A percentile compares a stretch with the other conserved stretches of the same genome.
Evolutionary conservation across 371 early-diverging fungal genomes (phyloP).

Genomic region (Entomophthora muscae): DNA sequence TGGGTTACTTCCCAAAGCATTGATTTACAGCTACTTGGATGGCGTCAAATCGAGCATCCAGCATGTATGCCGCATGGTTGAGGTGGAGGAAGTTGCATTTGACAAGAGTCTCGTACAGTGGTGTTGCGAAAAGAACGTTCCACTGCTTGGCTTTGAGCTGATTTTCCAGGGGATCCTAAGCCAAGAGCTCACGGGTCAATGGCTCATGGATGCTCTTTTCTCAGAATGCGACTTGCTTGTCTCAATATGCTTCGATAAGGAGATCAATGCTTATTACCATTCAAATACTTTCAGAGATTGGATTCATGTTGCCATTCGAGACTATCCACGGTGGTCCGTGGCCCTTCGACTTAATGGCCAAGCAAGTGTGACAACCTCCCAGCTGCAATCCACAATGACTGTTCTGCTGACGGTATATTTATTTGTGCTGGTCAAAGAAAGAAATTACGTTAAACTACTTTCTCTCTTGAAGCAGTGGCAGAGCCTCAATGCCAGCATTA

Average conservation of each 20-base stretch:
- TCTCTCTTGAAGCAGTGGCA: background rate
- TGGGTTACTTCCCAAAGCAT: background rate
- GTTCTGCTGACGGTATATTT: background rate
- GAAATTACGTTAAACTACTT: background rate
- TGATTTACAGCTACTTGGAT: background rate
- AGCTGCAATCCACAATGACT: background rate
- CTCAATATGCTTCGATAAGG: background rate
- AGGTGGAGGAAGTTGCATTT: background rate
- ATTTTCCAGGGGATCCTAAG: background rate
- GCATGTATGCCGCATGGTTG: background rate
- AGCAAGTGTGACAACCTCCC: background rate
- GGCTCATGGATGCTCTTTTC: conserved; percentile 2
- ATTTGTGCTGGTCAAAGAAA: background rate
- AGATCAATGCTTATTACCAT: background rate
- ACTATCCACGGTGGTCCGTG: background rate
- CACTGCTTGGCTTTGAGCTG: background rate
- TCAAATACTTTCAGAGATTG: background rate
- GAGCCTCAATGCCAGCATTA: background rate
- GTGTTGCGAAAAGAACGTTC: background rate
- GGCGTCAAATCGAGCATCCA: background rate
- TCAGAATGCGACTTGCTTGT: background rate
- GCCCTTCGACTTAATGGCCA: background rate
- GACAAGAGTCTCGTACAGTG: background rate
- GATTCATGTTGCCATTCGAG: background rate
- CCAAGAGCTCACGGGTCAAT: conserved; percentile 16